Conservation (phyloP, 2,329 filamentous ascomycete species). For the Aspergillus puulaauensis region DNA sequence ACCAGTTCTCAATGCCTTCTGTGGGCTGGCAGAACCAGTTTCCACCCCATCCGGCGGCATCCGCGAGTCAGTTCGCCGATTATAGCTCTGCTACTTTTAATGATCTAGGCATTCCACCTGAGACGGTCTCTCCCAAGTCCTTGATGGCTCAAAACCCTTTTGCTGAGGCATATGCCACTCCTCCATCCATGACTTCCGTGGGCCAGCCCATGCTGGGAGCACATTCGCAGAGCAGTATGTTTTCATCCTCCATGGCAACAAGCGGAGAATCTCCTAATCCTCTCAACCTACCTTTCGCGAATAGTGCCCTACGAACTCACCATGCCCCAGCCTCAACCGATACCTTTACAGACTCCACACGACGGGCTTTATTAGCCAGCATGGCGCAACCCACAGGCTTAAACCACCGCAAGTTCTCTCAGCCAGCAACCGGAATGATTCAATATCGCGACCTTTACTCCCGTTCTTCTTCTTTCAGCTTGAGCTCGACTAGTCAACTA, state of each 20-base stretch:
- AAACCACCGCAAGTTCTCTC: conserved; percentile 60
- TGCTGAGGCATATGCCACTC: conserved; percentile 72
- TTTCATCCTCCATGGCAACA: conserved; percentile 45
- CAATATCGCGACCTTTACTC: conserved; percentile 37
- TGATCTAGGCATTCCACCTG: conserved; percentile 68
- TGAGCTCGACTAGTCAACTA: conserved; percentile 54
- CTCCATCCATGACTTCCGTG: conserved; percentile 72
- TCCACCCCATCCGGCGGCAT: conserved; percentile 67
- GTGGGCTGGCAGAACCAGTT: conserved; percentile 68
- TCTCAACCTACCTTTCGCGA: conserved; percentile 50
- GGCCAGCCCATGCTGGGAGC: conserved; percentile 71
- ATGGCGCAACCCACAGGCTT: conserved; percentile 60
- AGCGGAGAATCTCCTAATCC: conserved; percentile 48
- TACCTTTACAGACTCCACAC: conserved; percentile 65
- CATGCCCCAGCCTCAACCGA: conserved; percentile 62
- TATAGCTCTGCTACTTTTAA: conserved; percentile 72
- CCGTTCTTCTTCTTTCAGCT: conserved; percentile 31
- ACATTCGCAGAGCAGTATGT: conserved; percentile 55
- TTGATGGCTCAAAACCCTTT: conserved; percentile 67
- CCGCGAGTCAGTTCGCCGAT: conserved; percentile 69
- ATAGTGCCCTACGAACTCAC: conserved; percentile 63
- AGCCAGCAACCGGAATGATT: conserved; percentile 54
- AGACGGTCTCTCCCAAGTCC: conserved; percentile 75
- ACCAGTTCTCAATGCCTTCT: conserved; percentile 57
- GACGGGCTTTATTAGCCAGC: conserved; percentile 62